phyloP scores from a whole-genome alignment of 768 basidiomycete genomes.

The Hirschioporus abietinus region DNA sequence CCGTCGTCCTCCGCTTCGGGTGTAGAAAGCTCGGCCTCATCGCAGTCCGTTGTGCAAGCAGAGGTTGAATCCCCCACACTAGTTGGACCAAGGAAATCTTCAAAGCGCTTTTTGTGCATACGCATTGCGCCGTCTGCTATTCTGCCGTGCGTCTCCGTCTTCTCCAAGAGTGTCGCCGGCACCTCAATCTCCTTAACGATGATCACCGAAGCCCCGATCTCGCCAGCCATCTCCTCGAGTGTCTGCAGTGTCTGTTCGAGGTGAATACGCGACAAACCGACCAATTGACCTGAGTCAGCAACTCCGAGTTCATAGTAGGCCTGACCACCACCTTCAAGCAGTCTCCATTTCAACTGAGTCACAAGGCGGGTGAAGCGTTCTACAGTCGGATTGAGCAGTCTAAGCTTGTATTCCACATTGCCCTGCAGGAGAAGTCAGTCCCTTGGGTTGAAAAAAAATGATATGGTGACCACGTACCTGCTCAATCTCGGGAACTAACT shows the following conservation, averaged over 20 bases:
- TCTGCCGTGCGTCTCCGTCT: constrained; percentile 23
- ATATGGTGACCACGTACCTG: constrained; percentile 30
- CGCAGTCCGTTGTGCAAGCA: constrained; percentile 31
- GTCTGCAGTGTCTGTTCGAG: constrained; percentile 81
- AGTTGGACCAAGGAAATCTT: constrained; percentile 14
- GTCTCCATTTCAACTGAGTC: constrained; percentile 94
- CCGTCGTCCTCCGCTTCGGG: not conserved
- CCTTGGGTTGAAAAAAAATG: not conserved
- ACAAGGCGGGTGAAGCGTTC: constrained; percentile 78
- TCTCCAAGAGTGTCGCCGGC: constrained; percentile 41
- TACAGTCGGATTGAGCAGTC: constrained; percentile 73
- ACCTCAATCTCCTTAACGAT: constrained; percentile 87
- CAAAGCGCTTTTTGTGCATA: constrained; percentile 21
- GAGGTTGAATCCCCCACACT: constrained; percentile 26
- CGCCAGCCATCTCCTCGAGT: constrained; percentile 89
- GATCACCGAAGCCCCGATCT: constrained; percentile 88
- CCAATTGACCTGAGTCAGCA: constrained; percentile 80
- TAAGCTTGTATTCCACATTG: constrained; percentile 93
- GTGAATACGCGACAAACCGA: constrained; percentile 70
- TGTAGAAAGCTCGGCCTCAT: constrained; percentile 34
- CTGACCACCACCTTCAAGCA: constrained; percentile 78
- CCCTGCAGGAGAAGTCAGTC: constrained; percentile 38
- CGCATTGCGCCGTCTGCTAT: constrained; percentile 26
- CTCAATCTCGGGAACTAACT: constrained; percentile 73
- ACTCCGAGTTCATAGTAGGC: constrained; percentile 83